phyloP scores from a whole-genome alignment of 805 yeast species.

The Teunomyces barrocoloradensis region DNA sequence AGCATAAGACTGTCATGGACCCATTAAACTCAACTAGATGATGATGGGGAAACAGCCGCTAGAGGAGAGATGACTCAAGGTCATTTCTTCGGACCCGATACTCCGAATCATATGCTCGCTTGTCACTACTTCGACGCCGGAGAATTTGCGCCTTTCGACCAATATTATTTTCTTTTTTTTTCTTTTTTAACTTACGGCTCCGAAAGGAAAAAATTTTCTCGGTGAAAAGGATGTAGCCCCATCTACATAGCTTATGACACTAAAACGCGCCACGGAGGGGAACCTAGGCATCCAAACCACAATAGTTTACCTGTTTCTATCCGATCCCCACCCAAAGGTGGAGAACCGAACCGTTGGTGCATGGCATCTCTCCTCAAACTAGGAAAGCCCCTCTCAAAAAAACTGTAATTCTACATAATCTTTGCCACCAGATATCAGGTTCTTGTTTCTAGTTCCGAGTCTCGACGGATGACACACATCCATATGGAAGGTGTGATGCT shows the following conservation, averaged over 20 bases:
- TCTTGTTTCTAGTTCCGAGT: neutral
- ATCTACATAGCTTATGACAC: neutral
- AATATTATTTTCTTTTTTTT: neutral
- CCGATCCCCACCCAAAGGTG: conserved; percentile 1
- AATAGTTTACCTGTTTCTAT: neutral
- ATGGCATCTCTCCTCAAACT: neutral
- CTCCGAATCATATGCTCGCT: conserved; percentile 3
- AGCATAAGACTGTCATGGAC: neutral
- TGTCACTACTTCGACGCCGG: neutral
- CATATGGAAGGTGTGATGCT: neutral
- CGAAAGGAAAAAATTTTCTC: neutral
- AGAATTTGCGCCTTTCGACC: neutral
- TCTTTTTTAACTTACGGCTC: neutral
- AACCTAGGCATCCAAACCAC: neutral
- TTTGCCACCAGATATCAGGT: neutral
- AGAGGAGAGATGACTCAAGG: conserved; percentile 1
- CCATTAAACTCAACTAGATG: too few species aligned
- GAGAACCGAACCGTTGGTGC: conserved; percentile 1
- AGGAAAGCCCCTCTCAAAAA: neutral
- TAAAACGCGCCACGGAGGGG: conserved; percentile 1
- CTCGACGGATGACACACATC: conserved; percentile 1
- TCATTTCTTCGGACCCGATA: neutral
- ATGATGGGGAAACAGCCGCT: too few species aligned
- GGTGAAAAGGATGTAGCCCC: conserved; percentile 2
- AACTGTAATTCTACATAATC: neutral